Percentiles rank a stretch among this genome's conserved stretches.
phyloP scores from a whole-genome alignment of 164 flowering plant species.

The Vitis rupestris region DNA sequence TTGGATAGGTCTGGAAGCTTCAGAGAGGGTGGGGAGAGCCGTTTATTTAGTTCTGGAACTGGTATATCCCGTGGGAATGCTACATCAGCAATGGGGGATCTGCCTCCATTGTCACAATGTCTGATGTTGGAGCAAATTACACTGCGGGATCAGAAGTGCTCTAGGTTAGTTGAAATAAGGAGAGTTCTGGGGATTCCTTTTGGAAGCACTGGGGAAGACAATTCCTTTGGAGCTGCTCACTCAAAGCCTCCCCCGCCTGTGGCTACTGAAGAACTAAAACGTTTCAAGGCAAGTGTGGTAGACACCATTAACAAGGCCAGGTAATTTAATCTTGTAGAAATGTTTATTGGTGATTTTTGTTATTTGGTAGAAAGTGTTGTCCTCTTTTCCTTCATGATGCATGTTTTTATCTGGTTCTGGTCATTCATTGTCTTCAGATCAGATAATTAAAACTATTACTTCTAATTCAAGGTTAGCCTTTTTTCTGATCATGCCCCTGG shows the following conservation, averaged over 20 bases:
- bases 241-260: conserved; percentile 29
- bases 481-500: neutral
- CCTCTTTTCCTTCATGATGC: neutral
- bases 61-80: conserved; percentile 31
- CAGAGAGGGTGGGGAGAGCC: conserved; percentile 58
- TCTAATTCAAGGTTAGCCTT: neutral
- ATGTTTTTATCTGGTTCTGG: neutral
- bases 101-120: conserved; percentile 49
- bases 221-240: conserved; percentile 49
- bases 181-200: conserved; percentile 47
- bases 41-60: conserved; percentile 42
- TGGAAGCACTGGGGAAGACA: conserved; percentile 49
- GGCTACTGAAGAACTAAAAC: conserved; percentile 37
- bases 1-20: conserved; percentile 84
- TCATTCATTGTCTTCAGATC: neutral
- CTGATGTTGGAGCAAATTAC: conserved; percentile 57
- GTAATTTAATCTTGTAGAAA: conserved; percentile 16
- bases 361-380: too few relatives aligned
- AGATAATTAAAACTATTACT: neutral
- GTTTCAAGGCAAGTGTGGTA: conserved; percentile 23
- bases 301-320: conserved; percentile 32
- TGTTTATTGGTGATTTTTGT: neutral
- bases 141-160: conserved; percentile 54
- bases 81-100: conserved; percentile 23
- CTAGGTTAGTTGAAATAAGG: conserved; percentile 53